Evolutionary conservation across 352 stramenopile genomes (phyloP).

Genomic region (Chrysophaeum taylorii): DNA sequence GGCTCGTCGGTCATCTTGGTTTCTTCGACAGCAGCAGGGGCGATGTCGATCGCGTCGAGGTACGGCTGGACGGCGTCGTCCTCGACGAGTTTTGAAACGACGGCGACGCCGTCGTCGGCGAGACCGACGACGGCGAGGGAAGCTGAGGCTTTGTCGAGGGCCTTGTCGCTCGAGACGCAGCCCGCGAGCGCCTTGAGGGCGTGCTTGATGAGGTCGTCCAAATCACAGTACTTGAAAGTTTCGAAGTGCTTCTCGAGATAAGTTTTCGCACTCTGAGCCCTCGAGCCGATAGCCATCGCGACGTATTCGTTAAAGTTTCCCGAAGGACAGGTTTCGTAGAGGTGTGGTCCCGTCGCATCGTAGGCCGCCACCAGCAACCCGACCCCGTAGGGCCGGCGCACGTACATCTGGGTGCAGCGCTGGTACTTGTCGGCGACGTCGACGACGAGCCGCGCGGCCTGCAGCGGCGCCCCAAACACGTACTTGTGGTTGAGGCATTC

Average conservation of each 20-base stretch:
- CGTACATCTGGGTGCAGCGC: slow-evolving; percentile 97
- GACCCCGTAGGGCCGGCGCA: slow-evolving; percentile 93
- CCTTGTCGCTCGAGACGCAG: slow-evolving; percentile 84
- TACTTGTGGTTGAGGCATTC: slow-evolving; percentile 99
- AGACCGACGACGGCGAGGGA: slow-evolving; percentile 84
- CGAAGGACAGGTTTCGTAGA: slow-evolving; percentile 95
- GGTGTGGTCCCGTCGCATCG: slow-evolving; percentile 85
- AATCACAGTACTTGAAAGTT: slow-evolving; percentile 58
- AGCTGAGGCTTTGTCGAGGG: slow-evolving; percentile 81
- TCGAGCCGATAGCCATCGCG: slow-evolving; percentile 88
- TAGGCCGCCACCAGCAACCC: slow-evolving; percentile 87
- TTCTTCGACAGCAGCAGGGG: too few relatives aligned
- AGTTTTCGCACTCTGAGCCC: slow-evolving; percentile 89
- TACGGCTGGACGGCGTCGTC: slow-evolving; percentile 82
- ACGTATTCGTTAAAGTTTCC: slow-evolving; percentile 99
- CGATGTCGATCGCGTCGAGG: slow-evolving; percentile 55
- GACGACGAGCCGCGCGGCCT: slow-evolving; percentile 79
- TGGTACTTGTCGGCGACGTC: slow-evolving; percentile 98
- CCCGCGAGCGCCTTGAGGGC: slow-evolving; percentile 86
- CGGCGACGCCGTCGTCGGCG: slow-evolving; percentile 69
- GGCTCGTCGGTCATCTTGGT: too few relatives aligned
- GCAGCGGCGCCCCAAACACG: slow-evolving; percentile 80
- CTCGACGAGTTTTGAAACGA: slow-evolving; percentile 59
- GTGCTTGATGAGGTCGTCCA: slow-evolving; percentile 96
- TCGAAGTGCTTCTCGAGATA: slow-evolving; percentile 98